Base-by-base conservation (phyloP, 2,329 filamentous ascomycete genomes). In the Trichophyton equinum region DNA sequence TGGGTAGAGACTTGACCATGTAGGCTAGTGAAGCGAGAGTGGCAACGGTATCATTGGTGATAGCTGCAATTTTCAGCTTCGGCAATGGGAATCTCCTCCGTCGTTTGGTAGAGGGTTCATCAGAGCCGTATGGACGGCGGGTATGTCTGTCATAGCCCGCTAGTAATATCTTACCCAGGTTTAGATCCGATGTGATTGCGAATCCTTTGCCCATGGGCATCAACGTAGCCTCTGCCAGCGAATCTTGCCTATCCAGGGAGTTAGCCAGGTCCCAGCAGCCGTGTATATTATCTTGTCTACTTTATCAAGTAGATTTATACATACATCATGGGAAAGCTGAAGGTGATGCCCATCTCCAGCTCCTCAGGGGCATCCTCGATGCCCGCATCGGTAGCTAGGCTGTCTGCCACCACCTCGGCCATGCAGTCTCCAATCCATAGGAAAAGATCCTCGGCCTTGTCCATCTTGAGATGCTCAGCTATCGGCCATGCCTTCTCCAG, bases 371-470 rank as follows among this genome's bases (percentile, higher is more conserved):
- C 69, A 4, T 70, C 66, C 7, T 71, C 71, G 62, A 69, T 74
- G 25, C 71, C 73, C 25, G 69, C 67, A 61, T 77, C 74, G 4
- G 72, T 72, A 3, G 70, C 72, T 60, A 78, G 64, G 57, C 74
- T 76, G 63, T 85, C 80, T 36, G 75, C 76, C 15, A 92, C 84
- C 2, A 91, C 87, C 63, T 86, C 79, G 13, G 86, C 86, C 66
- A 94, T 89, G 68, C 86, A 88, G 66, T 82, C 78, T 27, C 88
- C 89, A 65, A 94, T 89, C 88, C 88, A 94, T n/a, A 80, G 74
- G 71, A 94, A 94, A 1, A 92, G 76, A 61, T 85, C 84, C 61
- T 89, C 84, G 1, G 86, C 83, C 64, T 91, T 85, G 66, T 90
- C 84, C 71, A 76, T 80, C 65, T 81, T 81, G 67, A 81, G 63